These are phyloP conservation scores for Venturia pyrina DNA, from an alignment of 2,329 filamentous ascomycete genomes.

Conservation along the genomic window DNA sequence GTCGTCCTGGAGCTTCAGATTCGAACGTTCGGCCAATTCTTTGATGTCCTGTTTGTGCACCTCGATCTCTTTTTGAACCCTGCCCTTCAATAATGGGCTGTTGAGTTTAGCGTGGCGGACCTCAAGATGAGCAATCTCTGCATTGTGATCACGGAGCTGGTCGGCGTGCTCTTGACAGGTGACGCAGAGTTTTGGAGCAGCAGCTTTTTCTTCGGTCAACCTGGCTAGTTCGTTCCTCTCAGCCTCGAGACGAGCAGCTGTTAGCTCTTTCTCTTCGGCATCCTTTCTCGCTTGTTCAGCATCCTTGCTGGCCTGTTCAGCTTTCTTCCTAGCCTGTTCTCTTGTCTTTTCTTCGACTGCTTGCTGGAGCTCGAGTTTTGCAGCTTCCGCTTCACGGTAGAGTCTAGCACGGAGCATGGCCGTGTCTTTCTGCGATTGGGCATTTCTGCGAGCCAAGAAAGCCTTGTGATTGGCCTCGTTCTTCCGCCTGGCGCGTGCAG, in stretches of 20 bases:
- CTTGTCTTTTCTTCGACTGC: background rate
- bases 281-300: background rate
- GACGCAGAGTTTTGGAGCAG: background rate
- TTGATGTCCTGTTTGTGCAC: background rate
- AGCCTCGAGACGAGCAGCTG: background rate
- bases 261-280: background rate
- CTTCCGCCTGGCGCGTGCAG: background rate
- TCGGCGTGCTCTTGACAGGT: background rate
- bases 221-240: background rate
- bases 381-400: background rate
- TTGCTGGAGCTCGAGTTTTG: background rate
- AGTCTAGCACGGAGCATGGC: background rate
- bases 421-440: background rate
- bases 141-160: background rate
- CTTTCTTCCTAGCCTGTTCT: background rate
- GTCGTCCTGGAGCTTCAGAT: background rate
- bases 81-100: background rate
- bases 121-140: background rate
- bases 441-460: background rate
- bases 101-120: background rate
- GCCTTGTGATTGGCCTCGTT: background rate
- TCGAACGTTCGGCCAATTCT: background rate
- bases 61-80: background rate
- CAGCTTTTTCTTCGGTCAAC: background rate
- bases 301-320: background rate